Evolutionary conservation across 225 moss, liverwort and hornwort genomes (phyloP).

Genomic region (Rhytidiadelphus loreus): DNA sequence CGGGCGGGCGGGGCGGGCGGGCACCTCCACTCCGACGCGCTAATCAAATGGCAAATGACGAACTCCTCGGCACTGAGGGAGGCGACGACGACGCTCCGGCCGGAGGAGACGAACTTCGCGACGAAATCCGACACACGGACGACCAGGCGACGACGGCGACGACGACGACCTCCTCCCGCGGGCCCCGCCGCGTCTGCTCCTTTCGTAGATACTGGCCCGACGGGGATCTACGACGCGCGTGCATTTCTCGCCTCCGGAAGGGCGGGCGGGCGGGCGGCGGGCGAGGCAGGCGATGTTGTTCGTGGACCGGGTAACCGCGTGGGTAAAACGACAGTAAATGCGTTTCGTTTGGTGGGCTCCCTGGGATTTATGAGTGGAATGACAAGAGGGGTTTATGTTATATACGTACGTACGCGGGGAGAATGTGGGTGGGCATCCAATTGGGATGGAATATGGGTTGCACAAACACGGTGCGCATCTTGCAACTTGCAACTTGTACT

Average conservation of each 20-base stretch:
- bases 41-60: neutral
- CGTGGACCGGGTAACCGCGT: neutral
- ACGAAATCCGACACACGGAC: neutral
- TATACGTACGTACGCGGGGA: too few species aligned
- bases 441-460: neutral
- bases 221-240: neutral
- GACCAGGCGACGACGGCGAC: neutral
- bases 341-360: neutral
- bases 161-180: neutral
- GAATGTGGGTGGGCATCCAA: neutral
- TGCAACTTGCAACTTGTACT: too few species aligned
- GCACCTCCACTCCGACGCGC: slow-evolving; percentile 10
- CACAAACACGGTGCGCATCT: neutral
- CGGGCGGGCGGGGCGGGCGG: neutral
- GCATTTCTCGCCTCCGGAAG: neutral
- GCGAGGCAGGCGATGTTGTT: neutral
- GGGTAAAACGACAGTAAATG: neutral
- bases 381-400: too few species aligned
- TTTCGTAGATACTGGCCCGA: neutral
- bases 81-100: neutral
- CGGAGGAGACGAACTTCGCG: neutral
- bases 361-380: too few species aligned
- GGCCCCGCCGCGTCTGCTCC: neutral
- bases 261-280: neutral
- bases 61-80: neutral